Conservation (phyloP, 371 early-diverging fungal genomes). For the Furculomyces boomerangus region DNA sequence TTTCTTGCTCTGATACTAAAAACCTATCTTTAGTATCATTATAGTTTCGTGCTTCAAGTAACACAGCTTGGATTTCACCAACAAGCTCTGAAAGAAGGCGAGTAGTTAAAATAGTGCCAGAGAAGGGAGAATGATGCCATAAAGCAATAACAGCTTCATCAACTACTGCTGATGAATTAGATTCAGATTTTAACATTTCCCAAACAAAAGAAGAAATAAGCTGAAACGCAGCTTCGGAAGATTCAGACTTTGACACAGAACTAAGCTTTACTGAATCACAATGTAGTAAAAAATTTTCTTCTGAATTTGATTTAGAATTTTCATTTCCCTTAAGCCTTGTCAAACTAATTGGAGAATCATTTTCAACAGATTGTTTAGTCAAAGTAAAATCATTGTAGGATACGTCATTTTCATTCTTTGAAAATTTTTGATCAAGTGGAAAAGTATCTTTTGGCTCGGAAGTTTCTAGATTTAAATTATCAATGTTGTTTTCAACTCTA, state of each 20-base stretch:
- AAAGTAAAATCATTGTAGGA: no score
- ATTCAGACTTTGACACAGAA: conserved; percentile 4
- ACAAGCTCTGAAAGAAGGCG: conserved; percentile 6
- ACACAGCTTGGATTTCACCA: not conserved
- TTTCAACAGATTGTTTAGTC: no score
- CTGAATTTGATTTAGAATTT: not conserved
- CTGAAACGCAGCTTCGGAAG: conserved; percentile 5
- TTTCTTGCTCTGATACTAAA: conserved; percentile 2
- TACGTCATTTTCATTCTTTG: no score
- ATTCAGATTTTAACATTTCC: conserved; percentile 1
- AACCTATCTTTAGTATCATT: not conserved
- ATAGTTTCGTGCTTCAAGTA: not conserved
- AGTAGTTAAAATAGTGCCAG: conserved; percentile 9
- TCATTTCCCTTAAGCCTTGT: not conserved
- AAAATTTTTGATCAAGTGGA: no score
- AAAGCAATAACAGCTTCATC: conserved; percentile 7
- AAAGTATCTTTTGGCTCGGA: no score
- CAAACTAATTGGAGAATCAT: not conserved
- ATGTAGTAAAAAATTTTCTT: not conserved
- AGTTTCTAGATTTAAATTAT: no score
- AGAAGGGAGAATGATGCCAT: conserved; percentile 13
- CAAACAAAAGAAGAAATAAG: conserved; percentile 4
- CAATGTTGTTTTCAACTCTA: no score
- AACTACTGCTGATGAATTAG: conserved; percentile 5
- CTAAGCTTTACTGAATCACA: conserved; percentile 4